Conservation (phyloP, 176 grass and related monocot genomes). For the Echinochloa phyllopogon region DNA sequence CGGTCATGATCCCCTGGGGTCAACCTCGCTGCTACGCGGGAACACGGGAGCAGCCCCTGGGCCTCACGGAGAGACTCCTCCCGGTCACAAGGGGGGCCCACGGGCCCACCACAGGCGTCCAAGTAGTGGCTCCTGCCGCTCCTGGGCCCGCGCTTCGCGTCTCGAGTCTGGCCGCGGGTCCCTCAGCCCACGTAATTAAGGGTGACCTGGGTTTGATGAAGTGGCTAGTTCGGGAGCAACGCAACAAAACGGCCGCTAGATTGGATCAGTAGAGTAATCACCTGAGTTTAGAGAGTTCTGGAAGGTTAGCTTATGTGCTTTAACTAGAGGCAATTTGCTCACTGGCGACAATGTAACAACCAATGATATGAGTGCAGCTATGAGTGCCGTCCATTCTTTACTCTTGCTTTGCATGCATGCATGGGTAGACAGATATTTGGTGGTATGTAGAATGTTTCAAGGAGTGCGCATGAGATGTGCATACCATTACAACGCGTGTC, state of each 20-base stretch:
- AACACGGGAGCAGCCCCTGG: constrained; percentile 35
- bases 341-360: background rate
- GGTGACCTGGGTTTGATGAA: background rate
- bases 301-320: constrained; percentile 22
- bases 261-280: background rate
- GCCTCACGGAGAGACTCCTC: constrained; percentile 26
- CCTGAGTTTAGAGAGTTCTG: constrained; percentile 21
- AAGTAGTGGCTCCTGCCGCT: constrained; percentile 22
- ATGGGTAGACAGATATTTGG: too few species aligned
- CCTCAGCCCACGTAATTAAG: background rate
- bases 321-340: background rate
- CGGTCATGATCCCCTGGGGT: constrained; percentile 35
- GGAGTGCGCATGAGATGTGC: background rate
- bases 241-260: background rate
- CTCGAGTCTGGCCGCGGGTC: background rate
- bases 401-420: background rate
- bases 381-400: background rate
- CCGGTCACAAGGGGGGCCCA: background rate
- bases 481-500: background rate
- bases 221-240: too few species aligned
- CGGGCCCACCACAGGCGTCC: background rate
- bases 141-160: constrained; percentile 17
- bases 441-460: background rate
- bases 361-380: constrained; percentile 20
- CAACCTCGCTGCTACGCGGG: constrained; percentile 29